Base-by-base conservation (phyloP, 2,329 filamentous ascomycete species). In the Esteya vermicola region DNA sequence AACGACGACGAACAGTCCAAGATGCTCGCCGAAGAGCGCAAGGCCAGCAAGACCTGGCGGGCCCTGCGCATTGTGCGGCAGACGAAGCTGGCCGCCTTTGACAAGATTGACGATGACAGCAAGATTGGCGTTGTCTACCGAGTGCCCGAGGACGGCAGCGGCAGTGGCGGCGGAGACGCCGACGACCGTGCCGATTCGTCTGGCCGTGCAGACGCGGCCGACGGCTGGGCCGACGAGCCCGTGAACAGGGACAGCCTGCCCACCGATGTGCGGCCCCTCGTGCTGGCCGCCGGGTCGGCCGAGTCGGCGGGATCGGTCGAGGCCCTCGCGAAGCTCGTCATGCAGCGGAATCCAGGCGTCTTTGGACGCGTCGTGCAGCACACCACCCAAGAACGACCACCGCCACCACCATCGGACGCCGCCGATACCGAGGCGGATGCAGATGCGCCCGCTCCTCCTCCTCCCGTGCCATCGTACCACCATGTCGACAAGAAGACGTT, bases 11-110 rank as follows among this genome's bases (percentile, higher is more conserved):
- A 72, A 57, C 60, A 70, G 42, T 69, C 73, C 38, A 73, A 70
- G 47, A 61, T 63, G 1, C 58, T 59, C 12, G 68, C 74, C 18
- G 57, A 77, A 8, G 81, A 83, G 47, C 71, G 78, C 41, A 93
- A 93, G 57, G 76, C 80, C 18, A 94, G 85, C 63, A 89, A 93
- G 57, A 81, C 78, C 42, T 98, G 91, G 91, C 75, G 88, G 49
- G 84, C 85, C 6, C 64, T 98, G 46, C 77, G 91, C 39, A 73
- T 93, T 47, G 82, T 85, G 9, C 78, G 81, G 41, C 76, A 75
- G 47, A 76, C 69, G 42, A 81, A 81, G 50, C 70, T 96, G 48
- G 71, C 75, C 33, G 64, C 77, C 18, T 91, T 96, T 56, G 88
- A 96, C 57, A 85, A 81, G 57, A 82, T 94, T 36, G 86, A 94